Evolutionary conservation across 805 yeast species (phyloP), one percentile per base, ranked within the genome.

Genomic region (Nematodospora valgi): DNA sequence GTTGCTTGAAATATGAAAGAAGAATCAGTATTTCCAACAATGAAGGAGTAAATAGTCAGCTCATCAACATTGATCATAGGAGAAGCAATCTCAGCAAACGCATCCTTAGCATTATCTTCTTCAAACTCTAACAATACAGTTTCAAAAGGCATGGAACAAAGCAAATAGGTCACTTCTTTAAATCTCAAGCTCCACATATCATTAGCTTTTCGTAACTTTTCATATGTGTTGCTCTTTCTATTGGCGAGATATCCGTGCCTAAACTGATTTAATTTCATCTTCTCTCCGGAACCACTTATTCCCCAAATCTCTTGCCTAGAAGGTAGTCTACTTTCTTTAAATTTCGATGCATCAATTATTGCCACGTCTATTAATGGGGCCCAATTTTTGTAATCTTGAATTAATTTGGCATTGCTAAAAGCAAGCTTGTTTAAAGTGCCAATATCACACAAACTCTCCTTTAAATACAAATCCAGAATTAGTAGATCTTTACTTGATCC

Each of bases 341-440:
- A 53, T 40, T 7, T 27, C 34, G 25, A 23, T 11, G 13, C 40
- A 15, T 63, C 62, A 1, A 68, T 51, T 2, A 69, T 47, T 37
- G 52, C 58, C 2, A 66, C 47, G 48, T 72, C 77, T 13, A 67
- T 39, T 1, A 72, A 34, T 0, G 78, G 78, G 0, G 76, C 59
- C 78, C 79, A 73, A 41, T 65, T 70, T 23, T 56, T 58, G 48
- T 59, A 65, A 35, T 56, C 65, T 2, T 47, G 46, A 2, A 57
- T 22, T 5, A 61, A 34, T 18, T 42, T 43, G 5, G 56, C 59
- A 19, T 36, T n/a, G n/a, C n/a, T n/a, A n/a, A n/a, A n/a, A n/a
- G n/a, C n/a, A 6, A 43, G 33, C 35, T 38, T 51, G 36, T 33
- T 30, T 20, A 16, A 37, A 4, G 11, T 16, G 5, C 10, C 34